Base-by-base conservation (phyloP, 169 alveolate species). In the Babesia ovata region DNA sequence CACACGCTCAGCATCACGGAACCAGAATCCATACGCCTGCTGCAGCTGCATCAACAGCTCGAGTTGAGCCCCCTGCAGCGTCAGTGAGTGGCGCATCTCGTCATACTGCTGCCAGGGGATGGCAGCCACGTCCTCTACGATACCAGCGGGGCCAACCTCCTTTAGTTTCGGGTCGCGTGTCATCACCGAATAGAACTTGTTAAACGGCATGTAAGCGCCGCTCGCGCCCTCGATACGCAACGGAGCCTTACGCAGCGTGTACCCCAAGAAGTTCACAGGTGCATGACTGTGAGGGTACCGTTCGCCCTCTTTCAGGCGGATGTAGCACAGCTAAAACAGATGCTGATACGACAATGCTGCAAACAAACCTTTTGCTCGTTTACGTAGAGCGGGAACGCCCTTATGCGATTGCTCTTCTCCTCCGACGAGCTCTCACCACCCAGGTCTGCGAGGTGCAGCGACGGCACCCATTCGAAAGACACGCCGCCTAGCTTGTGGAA, bases 61-160 rank as follows among this genome's bases (percentile, higher is more conserved):
- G n/a, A 63, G 48, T 29, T 81, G 88, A 19, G 72, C 67, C 12
- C 65, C 63, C 42, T 73, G 67, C 24, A 81, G 60, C 11, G 75
- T 65, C 65, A 67, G 72, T 0, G 72, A 42, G 66, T 81, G 75
- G 29, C 88, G 75, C 85, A 81, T 72, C 24, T 81, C 88, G 85
- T 81, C 88, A 66, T 81, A 81, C 59, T 63, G 75, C 61, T 72
- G 78, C 79, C 84, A 72, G 33, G 75, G 78, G 26, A 72, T 71
- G 17, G 49, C 63, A 13, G 70, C 74, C 13, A 67, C 75, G 21
- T 76, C 86, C 33, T 67, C 78, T 22, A 59, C 81, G 16, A 71
- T 22, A n/a, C 70, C 81, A 9, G 72, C 17, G 42, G 46, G 39
- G 24, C 67, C 14, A 57, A 76, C 50, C 26, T 72, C 88, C 69